Conservation (phyloP, 2,329 filamentous ascomycete genomes). For the Aureobasidium subglaciale region DNA sequence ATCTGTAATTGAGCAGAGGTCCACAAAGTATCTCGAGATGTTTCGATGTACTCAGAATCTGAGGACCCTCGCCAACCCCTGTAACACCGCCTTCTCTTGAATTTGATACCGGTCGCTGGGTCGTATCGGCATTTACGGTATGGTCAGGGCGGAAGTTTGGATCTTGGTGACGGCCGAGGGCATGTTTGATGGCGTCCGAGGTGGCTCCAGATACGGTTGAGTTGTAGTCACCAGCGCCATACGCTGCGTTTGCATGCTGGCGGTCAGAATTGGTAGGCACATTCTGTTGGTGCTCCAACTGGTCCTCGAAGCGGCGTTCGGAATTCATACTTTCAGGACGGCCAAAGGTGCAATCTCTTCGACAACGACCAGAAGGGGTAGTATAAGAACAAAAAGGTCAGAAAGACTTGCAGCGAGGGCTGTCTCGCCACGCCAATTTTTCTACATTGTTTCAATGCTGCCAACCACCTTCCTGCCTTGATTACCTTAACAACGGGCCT, state of each 20-base stretch:
- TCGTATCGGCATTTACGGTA: background rate
- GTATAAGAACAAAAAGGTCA: background rate
- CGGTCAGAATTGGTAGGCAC: background rate
- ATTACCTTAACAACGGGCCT: conserved; percentile 1
- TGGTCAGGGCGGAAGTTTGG: conserved; percentile 7
- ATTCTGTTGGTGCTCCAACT: conserved; percentile 12
- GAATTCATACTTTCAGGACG: conserved; percentile 1
- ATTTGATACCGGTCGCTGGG: background rate
- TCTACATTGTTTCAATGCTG: background rate
- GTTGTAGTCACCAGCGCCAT: background rate
- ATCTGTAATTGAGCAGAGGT: conserved; percentile 70
- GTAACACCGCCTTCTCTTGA: conserved; percentile 18
- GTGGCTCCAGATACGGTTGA: background rate
- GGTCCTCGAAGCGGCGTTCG: conserved; percentile 13
- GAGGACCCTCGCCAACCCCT: conserved; percentile 38
- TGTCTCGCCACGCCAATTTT: conserved; percentile 2
- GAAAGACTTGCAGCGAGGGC: background rate
- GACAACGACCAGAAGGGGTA: too few relatives aligned
- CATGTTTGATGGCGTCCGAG: conserved; percentile 1
- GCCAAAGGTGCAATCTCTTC: background rate
- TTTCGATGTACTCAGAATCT: conserved; percentile 35
- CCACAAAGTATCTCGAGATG: conserved; percentile 58
- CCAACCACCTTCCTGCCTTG: conserved; percentile 1
- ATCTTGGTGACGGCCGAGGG: conserved; percentile 6
- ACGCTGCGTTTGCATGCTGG: background rate